A percentile compares a stretch with the other conserved stretches of the same genome.
phyloP scores from a whole-genome alignment of 1,139 yeast genomes.

The Suhomyces atakaporum region DNA sequence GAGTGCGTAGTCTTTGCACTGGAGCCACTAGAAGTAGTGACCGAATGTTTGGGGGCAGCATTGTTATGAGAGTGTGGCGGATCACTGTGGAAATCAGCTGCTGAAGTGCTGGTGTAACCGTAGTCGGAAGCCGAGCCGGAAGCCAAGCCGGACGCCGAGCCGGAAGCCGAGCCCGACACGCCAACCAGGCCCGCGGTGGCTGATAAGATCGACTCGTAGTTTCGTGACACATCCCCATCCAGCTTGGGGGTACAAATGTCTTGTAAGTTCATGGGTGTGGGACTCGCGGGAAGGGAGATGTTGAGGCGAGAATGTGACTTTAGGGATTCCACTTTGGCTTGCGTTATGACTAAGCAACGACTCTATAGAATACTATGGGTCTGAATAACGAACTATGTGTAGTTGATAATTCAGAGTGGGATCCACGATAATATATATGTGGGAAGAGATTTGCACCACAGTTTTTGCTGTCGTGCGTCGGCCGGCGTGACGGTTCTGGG shows the following conservation, averaged over 20 bases:
- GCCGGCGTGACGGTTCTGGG: no score
- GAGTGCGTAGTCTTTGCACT: conserved; percentile 1
- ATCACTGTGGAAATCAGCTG: background rate
- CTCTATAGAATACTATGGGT: conserved; percentile 7
- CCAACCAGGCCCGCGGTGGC: conserved; percentile 6
- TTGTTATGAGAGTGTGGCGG: background rate
- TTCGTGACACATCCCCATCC: conserved; percentile 11
- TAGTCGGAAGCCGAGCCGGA: no score
- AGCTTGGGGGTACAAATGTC: conserved; percentile 16
- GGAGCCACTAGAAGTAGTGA: conserved; percentile 9
- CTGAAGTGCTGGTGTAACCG: no score
- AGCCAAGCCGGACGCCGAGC: background rate
- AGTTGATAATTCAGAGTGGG: conserved; percentile 1
- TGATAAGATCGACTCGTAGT: conserved; percentile 12
- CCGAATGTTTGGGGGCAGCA: conserved; percentile 5
- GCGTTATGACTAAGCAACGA: background rate
- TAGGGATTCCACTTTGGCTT: conserved; percentile 4
- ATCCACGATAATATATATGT: conserved; percentile 3
- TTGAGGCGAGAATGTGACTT: conserved; percentile 1
- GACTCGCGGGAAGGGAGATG: conserved; percentile 4
- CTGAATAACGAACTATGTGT: conserved; percentile 5
- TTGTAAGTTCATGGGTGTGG: conserved; percentile 16
- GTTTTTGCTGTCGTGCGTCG: background rate
- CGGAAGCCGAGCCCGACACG: background rate
- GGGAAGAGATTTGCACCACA: conserved; percentile 4